Base-by-base conservation (phyloP, 768 basidiomycete genomes). In the Rhizopogon salebrosus region DNA sequence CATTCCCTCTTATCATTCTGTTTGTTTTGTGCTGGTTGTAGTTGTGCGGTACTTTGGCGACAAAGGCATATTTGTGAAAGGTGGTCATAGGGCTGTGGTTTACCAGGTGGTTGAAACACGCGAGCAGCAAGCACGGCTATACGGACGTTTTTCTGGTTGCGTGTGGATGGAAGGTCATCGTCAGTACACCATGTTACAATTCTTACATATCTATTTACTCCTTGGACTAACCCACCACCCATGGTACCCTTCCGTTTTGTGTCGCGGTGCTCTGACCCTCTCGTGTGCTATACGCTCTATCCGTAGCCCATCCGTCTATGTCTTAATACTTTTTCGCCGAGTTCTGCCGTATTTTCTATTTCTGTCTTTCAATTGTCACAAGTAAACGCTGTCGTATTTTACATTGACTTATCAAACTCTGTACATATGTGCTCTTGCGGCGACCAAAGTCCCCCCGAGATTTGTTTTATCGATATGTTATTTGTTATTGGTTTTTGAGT, bases 171-270 rank as follows among this genome's bases (percentile, higher is more conserved):
- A 64, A 66, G 56, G 53, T 43, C 64, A 54, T 46, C 35, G 45
- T 31, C 22, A 46, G 31, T 23, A 46, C 45, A 34, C 22, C 52
- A 55, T 56, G 56, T 36, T 51, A 65, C 58, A 52, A 60, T 55
- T 57, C 58, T 56, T 62, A 66, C 65, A 48, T 67, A 69, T 69
- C 65, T 67, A 67, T 65, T 62, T 51, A 55, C 58, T 67, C 63
- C 59, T 59, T 55, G 61, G 67, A 66, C 65, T 53, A 49, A 55
- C 51, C 45, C 52, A 48, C 60, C 53, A 48, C 60, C 53, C 58
- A 51, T 52, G 35, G 29, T 55, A 49, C 46, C 51, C 50, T 66
- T 45, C 53, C 55, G 29, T 35, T 54, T 45, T 50, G 41, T 51
- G 36, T 34, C 55, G 35, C 42, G 40, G 16, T 41, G 18, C 23